phyloP scores from a whole-genome alignment of 2,329 filamentous ascomycete genomes.

The Apiospora saccharicola region DNA sequence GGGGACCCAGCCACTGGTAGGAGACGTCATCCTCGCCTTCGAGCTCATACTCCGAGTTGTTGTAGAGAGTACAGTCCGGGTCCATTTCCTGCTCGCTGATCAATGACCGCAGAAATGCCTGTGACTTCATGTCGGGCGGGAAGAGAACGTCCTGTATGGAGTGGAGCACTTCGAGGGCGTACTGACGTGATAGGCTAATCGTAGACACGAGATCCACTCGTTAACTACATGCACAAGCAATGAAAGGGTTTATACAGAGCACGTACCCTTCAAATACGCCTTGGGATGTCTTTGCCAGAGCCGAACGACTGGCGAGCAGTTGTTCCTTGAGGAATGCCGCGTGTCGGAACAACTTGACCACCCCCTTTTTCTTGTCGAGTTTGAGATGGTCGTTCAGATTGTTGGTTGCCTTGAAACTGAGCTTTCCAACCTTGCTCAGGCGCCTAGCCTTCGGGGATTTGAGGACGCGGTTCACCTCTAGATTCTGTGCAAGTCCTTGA shows the following conservation, averaged over 20 bases:
- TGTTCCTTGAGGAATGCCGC: not conserved
- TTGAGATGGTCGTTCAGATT: not conserved
- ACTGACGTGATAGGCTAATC: not conserved
- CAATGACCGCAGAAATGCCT: not conserved
- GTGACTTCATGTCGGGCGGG: not conserved
- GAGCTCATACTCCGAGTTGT: not conserved
- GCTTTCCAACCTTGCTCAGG: not conserved
- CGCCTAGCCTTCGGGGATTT: not conserved
- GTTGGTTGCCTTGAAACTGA: not conserved
- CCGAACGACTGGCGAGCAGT: not conserved
- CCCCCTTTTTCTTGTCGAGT: not conserved
- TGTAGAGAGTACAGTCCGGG: not conserved
- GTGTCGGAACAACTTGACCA: not conserved
- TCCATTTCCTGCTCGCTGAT: not conserved
- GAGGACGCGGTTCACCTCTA: not conserved
- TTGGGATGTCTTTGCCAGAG: not conserved
- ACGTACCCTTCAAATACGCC: not conserved
- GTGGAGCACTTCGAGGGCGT: not conserved
- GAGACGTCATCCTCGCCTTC: not conserved
- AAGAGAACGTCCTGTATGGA: not conserved
- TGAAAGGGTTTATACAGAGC: not conserved
- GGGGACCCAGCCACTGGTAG: not conserved
- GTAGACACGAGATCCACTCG: not conserved
- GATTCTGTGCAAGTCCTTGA: not conserved
- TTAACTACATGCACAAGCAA: not conserved